Evolutionary conservation across 805 yeast species (phyloP).

Genomic region (Ogataea nonfermentans): DNA sequence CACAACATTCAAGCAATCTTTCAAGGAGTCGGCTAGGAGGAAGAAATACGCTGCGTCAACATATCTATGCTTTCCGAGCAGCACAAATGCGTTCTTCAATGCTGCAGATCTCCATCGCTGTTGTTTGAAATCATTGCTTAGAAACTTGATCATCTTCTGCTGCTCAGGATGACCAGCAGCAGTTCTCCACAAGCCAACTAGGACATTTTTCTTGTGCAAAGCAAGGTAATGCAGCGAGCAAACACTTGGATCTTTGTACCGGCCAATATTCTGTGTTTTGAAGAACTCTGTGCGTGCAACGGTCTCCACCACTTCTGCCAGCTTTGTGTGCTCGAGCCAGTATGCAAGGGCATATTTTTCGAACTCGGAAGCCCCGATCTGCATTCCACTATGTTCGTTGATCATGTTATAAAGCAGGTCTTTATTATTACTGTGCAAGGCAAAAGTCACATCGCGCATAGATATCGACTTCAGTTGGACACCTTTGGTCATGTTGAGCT

Average conservation of each 20-base stretch:
- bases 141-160: constrained; percentile 73
- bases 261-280: constrained; percentile 38
- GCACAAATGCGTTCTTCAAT: constrained; percentile 84
- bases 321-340: constrained; percentile 57
- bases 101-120: constrained; percentile 88
- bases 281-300: constrained; percentile 72
- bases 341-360: constrained; percentile 62
- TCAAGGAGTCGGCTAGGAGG: constrained; percentile 68
- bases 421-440: constrained; percentile 76
- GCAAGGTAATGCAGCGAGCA: constrained; percentile 79
- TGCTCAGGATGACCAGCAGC: constrained; percentile 75
- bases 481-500: constrained; percentile 38
- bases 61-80: constrained; percentile 83
- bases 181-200: constrained; percentile 82
- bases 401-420: constrained; percentile 58
- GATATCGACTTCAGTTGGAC: constrained; percentile 41
- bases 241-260: constrained; percentile 63
- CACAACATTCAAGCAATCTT: constrained; percentile 76
- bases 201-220: constrained; percentile 67
- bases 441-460: constrained; percentile 87
- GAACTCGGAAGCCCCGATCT: constrained; percentile 60
- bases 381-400: constrained; percentile 39
- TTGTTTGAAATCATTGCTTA: constrained; percentile 71
- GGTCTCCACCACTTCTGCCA: constrained; percentile 56
- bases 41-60: constrained; percentile 89